A percentile compares a stretch with the other conserved stretches of the same genome.
Evolutionary conservation across 75 land plant species (phyloP).

Genomic region (Selaginella moellendorffii): DNA sequence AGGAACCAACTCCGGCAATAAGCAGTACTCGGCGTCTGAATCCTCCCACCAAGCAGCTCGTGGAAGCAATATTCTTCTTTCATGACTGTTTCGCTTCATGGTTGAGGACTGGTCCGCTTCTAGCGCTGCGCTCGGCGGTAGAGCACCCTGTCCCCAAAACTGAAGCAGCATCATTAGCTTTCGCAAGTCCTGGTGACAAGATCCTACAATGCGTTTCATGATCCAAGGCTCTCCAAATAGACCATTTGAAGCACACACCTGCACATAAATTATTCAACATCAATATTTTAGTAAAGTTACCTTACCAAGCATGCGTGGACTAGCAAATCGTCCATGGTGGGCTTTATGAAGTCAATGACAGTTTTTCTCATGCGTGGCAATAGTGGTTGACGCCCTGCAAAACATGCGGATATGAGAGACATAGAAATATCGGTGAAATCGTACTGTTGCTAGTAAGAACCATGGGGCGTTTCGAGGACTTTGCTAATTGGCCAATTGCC

Average conservation of each 20-base stretch:
- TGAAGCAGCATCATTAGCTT: slow-evolving; percentile 64
- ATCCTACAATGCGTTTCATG: slow-evolving; percentile 30
- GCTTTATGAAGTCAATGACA: background rate
- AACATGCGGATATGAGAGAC: background rate
- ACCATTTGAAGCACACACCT: slow-evolving; percentile 71
- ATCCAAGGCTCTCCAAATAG: slow-evolving; percentile 20
- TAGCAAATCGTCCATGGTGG: background rate
- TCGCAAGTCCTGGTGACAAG: slow-evolving; percentile 54
- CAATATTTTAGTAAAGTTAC: slow-evolving; percentile 9
- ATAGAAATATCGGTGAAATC: slow-evolving; percentile 12
- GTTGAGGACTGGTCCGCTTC: too few relatives aligned
- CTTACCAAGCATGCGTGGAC: background rate
- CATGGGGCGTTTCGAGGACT: slow-evolving; percentile 73
- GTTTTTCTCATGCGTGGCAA: background rate
- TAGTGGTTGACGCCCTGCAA: background rate
- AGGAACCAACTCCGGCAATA: slow-evolving; percentile 40
- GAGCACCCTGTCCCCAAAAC: slow-evolving; percentile 78
- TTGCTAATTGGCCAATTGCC: slow-evolving; percentile 58
- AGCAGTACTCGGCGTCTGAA: slow-evolving; percentile 36
- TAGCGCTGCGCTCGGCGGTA: slow-evolving; percentile 14
- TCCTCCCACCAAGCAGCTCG: slow-evolving; percentile 28
- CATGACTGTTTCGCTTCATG: slow-evolving; percentile 1
- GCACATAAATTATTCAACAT: background rate
- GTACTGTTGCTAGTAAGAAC: slow-evolving; percentile 84
- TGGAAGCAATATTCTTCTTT: background rate